Evolutionary conservation across 495 filamentous ascomycete species (phyloP), one percentile per base, ranked within the genome.

Genomic region (Penicillium salamii): DNA sequence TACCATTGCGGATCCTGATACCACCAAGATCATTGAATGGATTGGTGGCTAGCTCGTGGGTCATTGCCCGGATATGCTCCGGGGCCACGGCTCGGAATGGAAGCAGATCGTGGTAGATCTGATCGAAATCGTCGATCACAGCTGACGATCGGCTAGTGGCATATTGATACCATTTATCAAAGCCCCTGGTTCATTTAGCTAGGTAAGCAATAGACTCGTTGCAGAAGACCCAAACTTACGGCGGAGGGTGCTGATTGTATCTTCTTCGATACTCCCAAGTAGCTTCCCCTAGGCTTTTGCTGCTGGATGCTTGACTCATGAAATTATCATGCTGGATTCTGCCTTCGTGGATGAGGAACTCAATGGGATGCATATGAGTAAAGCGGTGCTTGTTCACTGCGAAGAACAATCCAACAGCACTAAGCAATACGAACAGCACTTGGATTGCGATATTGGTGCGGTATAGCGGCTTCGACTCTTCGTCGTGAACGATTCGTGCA

Each of bases 51-150:
- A 78, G 32, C 32, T 74, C 52, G 11, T 68, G 69, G 5, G 74
- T 79, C 37, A 68, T 49, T 7, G 58, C 53, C 36, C 86, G 72
- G 20, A 93, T 78, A 21, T 79, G 72, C 2, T 72, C 62, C 5
- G 87, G 87, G 2, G 74, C 53, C 21, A 92, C 53, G 7, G 79
- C 83, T 80, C 87, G 90, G 55, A 91, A 93, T 0, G 88, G 88
- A 2, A 78, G 71, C 3, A 95, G 63, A 47, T 89, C 80, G 7
- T 76, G 68, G 49, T 86, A 75, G 7, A 93, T 89, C 46, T 84
- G 82, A 52, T 88, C 83, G 52, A 86, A 92, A 50, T 87, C 79
- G 52, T 95, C 89, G 50, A 91, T 78, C 9, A 90, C 69, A 9
- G 82, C 66, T 2, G 88, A 87, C 5, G 76, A 77, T 34, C 78